Evolutionary conservation across 2,329 filamentous ascomycete species (phyloP), one percentile per base, ranked within the genome.

Genomic region (Trichophyton schoenleinii): DNA sequence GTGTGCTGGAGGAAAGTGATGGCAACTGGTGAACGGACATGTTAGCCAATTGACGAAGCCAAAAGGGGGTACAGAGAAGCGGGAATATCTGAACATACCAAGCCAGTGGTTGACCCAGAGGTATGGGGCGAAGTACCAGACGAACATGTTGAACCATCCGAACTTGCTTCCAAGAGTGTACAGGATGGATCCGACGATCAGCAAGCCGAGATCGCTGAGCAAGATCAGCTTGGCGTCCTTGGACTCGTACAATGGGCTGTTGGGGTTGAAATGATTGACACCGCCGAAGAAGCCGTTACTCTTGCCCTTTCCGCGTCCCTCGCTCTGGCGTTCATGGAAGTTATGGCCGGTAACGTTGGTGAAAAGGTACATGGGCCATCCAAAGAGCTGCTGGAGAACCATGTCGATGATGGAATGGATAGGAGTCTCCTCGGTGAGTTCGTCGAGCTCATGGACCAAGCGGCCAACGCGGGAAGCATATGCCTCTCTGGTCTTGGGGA

Each of bases 21-120:
- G 74, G 91, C 91, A 67, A 97, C 91, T 92, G 68, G 34, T 13
- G 34, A 38, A 8, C n/a, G 61, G 28, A 20, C 8, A n/a, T 46
- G 28, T 60, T 52, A 59, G 61, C 60, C 9, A 42, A 25, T 1
- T 6, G 6, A 28, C 5, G 15, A 48, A 20, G 9, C 18, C 3
- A 20, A 9, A 48, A 48, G 34, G 55, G 42, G 34, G 5, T 38
- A 52, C 28, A 31, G 13, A n/a, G 34, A 15, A 41, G 25, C 31
- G n/a, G 11, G 22, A 4, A 25, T 13, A 34, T 53, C 13, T 11
- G 25, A 46, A 82, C 88, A 82, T 85, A 94, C 89, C 89, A 61
- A 97, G 87, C 92, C 92, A 97, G 84, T 96, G 91, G 83, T 97
- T 95, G 61, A 96, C 91, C 92, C 92, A 96, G 64, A 96, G 81